These are phyloP conservation scores for Aspergillus versicolor DNA, from an alignment of 2,329 filamentous ascomycete species.

Conservation along the genomic window DNA sequence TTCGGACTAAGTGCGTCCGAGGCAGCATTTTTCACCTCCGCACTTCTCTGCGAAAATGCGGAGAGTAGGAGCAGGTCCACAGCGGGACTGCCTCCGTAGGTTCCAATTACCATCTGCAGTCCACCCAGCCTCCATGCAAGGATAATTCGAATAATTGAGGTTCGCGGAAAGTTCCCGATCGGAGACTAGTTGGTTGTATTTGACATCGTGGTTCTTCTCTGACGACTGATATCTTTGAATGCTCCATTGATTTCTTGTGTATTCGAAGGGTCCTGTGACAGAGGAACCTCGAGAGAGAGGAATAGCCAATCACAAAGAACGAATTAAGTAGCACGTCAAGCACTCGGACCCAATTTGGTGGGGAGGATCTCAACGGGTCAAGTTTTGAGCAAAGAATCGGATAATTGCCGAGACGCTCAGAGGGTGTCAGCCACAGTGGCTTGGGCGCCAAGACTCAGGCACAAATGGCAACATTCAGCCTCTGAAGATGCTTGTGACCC, in stretches of 20 bases:
- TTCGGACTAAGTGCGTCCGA: conserved; percentile 6
- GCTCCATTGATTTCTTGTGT: not conserved
- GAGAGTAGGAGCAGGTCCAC: conserved; percentile 12
- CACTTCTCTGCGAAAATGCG: conserved; percentile 10
- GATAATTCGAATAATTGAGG: not conserved
- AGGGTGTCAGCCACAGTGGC: conserved; percentile 12
- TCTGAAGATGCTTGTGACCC: not conserved
- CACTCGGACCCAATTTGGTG: too few species aligned
- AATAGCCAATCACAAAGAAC: not conserved
- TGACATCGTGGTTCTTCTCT: too few species aligned
- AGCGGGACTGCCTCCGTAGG: conserved; percentile 7
- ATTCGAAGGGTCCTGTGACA: not conserved
- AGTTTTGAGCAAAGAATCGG: not conserved
- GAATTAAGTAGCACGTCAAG: not conserved
- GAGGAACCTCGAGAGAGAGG: not conserved
- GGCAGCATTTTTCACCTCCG: conserved; percentile 3
- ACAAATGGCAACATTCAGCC: not conserved
- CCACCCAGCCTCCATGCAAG: not conserved
- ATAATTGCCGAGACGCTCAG: not conserved
- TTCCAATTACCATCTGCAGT: not conserved
- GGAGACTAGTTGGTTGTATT: not conserved
- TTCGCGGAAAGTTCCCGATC: not conserved
- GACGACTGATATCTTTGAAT: too few species aligned
- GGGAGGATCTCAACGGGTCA: too few species aligned
- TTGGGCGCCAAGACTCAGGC: conserved; percentile 7